A percentile compares a stretch with the other conserved stretches of the same genome.
These are phyloP conservation scores for Tolypocladium paradoxum DNA, from an alignment of 2,329 filamentous ascomycete species.

Conservation along the genomic window DNA sequence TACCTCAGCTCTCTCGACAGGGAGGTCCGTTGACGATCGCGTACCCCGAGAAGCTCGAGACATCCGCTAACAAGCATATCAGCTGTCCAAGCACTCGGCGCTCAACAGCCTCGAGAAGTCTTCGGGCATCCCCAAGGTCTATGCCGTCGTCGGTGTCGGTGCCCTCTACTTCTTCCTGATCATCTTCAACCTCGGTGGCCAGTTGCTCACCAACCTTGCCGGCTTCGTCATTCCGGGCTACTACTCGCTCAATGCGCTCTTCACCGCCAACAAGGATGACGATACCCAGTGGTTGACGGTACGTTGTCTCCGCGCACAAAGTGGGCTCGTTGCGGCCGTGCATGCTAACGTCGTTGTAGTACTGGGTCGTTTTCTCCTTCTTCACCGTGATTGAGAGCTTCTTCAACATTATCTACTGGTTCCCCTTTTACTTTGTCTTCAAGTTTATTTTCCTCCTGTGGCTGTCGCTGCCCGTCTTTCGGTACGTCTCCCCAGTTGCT, in stretches of 20 bases:
- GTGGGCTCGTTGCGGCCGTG: neutral
- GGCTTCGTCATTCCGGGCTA: constrained; percentile 76
- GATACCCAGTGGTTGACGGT: constrained; percentile 75
- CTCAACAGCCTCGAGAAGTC: constrained; percentile 82
- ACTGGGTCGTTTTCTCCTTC: constrained; percentile 80
- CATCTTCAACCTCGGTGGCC: constrained; percentile 84
- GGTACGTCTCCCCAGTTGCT: constrained; percentile 44
- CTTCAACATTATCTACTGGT: constrained; percentile 82
- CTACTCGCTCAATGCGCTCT: constrained; percentile 72
- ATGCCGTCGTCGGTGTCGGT: constrained; percentile 64
- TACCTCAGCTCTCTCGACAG: constrained; percentile 72
- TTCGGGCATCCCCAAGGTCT: constrained; percentile 74
- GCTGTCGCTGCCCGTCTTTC: constrained; percentile 91
- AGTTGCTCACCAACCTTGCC: constrained; percentile 78
- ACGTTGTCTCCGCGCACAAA: constrained; percentile 21
- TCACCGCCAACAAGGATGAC: constrained; percentile 59
- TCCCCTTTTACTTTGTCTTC: constrained; percentile 99
- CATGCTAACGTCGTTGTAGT: constrained; percentile 36
- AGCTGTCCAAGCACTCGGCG: constrained; percentile 78
- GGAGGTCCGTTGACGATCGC: constrained; percentile 47
- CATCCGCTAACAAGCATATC: constrained; percentile 8
- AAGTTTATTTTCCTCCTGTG: constrained; percentile 97
- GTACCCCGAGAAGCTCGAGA: neutral
- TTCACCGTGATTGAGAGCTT: constrained; percentile 76
- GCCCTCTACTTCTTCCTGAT: constrained; percentile 84